Evolutionary conservation across 2,329 filamentous ascomycete species (phyloP).

Genomic region (Hypoxylon sp.): DNA sequence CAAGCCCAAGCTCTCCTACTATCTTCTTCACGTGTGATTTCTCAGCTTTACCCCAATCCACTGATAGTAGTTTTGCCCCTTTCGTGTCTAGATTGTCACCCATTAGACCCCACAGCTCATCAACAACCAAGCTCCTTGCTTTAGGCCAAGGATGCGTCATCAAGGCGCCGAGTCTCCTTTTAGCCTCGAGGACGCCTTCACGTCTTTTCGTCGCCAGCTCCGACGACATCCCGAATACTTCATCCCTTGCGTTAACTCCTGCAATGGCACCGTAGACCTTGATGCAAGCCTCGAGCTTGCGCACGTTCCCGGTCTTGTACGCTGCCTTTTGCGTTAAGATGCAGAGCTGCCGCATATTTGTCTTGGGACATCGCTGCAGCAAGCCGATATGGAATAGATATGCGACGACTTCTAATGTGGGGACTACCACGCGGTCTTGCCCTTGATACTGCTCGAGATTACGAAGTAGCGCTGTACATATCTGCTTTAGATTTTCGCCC

Average conservation of each 20-base stretch:
- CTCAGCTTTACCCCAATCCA: slow-evolving; percentile 72
- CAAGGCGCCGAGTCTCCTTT: slow-evolving; percentile 79
- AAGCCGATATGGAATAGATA: slow-evolving; percentile 79
- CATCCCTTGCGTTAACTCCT: slow-evolving; percentile 24
- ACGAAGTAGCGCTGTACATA: slow-evolving; percentile 67
- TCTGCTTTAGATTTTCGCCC: slow-evolving; percentile 58
- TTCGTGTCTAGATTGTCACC: slow-evolving; percentile 48
- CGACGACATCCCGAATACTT: slow-evolving; percentile 12
- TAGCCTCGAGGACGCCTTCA: slow-evolving; percentile 67
- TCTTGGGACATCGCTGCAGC: slow-evolving; percentile 58
- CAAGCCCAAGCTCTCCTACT: slow-evolving; percentile 62
- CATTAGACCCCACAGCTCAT: slow-evolving; percentile 70
- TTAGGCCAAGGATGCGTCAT: slow-evolving; percentile 86
- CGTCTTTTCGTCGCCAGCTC: slow-evolving; percentile 55
- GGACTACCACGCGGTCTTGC: slow-evolving; percentile 80
- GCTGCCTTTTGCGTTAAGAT: slow-evolving; percentile 81
- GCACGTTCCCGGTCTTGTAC: slow-evolving; percentile 85
- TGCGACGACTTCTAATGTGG: slow-evolving; percentile 81
- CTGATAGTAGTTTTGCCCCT: slow-evolving; percentile 61
- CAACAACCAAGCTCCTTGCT: slow-evolving; percentile 73
- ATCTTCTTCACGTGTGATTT: slow-evolving; percentile 62
- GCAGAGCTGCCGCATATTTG: slow-evolving; percentile 73
- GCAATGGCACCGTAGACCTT: slow-evolving; percentile 83
- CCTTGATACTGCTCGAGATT: slow-evolving; percentile 69
- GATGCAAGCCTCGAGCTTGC: slow-evolving; percentile 84